Evolutionary conservation across 345 rosid genomes (phyloP), one percentile per base, ranked within the genome.

Genomic region (Hibiscus tridactylites): DNA sequence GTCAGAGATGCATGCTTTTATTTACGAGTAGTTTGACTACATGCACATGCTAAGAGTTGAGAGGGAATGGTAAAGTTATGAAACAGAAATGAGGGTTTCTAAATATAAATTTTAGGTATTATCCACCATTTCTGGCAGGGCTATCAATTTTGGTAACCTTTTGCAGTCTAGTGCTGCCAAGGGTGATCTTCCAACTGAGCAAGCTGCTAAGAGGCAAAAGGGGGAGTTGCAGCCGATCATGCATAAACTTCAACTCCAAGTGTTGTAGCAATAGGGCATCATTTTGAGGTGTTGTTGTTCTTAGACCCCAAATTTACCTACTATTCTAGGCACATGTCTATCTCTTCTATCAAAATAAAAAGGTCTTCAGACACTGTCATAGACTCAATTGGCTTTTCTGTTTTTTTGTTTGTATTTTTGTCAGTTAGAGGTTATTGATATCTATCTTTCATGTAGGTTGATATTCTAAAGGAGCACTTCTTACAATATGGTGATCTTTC

Each of bases 91-190:
- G 35, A 26, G 62, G 16, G 33, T 28, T 47, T 47, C 28, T 7
- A 3, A 49, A 3, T 49, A 3, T 28, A 3, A 49, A 15, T 67
- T 11, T 26, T 57, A 21, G 12, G 58, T 65, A 65, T 65, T 21
- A 21, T 21, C 35, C 70, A 13, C n/a, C 29, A 46, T 6, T 65
- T 62, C 39, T 35, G 15, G 7, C 15, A 39, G 56, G 39, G 49
- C 49, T 67, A 28, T 26, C 58, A 26, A 6, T 47, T 58, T 26
- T 9, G 1, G 67, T 61, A 67, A 61, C 68, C 33, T 72, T 71
- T 71, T 85, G 57, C 57, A 52, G 57, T 52, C 19, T n/a, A 13
- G 21, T 52, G 57, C 2, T 52, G 57, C 16, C 57, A 52, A 52
- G 21, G 57, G 57, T 52, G 57, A 16, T 16, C 57, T 52, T 16